Evolutionary conservation across 1,284 basidiomycete species (phyloP).

Genomic region (Pisolithus thermaeus): DNA sequence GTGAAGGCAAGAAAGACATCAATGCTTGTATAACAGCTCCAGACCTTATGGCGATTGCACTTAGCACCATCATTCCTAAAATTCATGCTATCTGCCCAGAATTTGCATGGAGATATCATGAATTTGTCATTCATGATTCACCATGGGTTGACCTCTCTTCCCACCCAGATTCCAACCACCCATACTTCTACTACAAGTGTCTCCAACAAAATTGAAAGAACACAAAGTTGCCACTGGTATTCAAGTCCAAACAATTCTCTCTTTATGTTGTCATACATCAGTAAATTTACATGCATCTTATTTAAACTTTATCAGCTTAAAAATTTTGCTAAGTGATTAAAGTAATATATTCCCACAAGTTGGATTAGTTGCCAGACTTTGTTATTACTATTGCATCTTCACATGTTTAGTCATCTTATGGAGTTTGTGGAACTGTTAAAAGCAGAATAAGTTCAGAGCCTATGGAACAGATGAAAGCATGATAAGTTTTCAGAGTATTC

Average conservation of each 20-base stretch:
- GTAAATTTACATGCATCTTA: no score
- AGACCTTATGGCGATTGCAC: not conserved
- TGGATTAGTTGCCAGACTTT: no score
- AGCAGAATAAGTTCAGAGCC: no score
- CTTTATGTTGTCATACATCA: conserved; percentile 1
- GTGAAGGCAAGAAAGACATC: conserved; percentile 2
- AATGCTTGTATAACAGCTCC: not conserved
- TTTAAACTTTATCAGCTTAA: no score
- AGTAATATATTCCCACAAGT: no score
- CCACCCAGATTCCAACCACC: not conserved
- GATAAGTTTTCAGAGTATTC: no score
- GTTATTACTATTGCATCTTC: no score
- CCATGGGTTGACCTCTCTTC: conserved; percentile 4
- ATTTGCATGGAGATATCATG: conserved; percentile 1
- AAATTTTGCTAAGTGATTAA: no score
- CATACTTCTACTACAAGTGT: conserved; percentile 3
- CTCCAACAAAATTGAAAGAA: not conserved
- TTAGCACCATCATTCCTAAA: not conserved
- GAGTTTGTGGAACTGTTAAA: no score
- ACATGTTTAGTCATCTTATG: no score
- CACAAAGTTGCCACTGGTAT: not conserved
- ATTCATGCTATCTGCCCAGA: not conserved
- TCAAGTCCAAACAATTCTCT: conserved; percentile 1
- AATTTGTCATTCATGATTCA: conserved; percentile 3
- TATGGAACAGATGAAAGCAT: no score